Evolutionary conservation across 306 rosid species (phyloP), one percentile per base, ranked within the genome.

Genomic region (Rosa chinensis): DNA sequence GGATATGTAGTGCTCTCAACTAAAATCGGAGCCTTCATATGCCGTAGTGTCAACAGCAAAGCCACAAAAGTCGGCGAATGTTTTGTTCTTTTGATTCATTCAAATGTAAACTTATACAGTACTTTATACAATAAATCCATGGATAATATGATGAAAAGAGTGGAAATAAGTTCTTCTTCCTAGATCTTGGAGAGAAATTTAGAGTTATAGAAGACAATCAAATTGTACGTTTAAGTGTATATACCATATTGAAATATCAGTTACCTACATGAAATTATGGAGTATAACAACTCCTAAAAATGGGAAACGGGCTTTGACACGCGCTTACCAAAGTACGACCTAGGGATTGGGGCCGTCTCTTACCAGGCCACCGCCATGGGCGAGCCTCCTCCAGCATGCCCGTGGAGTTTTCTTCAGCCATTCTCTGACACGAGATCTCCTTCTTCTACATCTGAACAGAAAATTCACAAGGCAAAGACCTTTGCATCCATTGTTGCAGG

Each of bases 1-100:
- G 12, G 67, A 77, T 82, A 14, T 72, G 85, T 43, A 66, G 82
- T n/a, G 85, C 78, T 2, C 23, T 82, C 21, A 82, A 82, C 75
- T 82, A 49, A 78, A 55, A 16, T 4, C 55, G 45, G 69, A 64
- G 69, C 21, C 21, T 14, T 5, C 69, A 64, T 8, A 32, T 8
- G 7, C 10, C 42, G 4, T 25, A 53, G 16, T n/a, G 39, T 21
- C 17, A 67, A 43, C 17, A 68, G 6, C 13, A 10, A 43, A 43
- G 35, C 73, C 11, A 42, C 37, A 6, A n/a, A 20, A 25, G 14
- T 6, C 39, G 17, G 12, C 71, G 5, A 9, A 67, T 67, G 3
- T 39, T 49, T 20, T 67, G 49, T 20, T 67, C 11, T 2, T 20
- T 42, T 67, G 50, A 40, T 67, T 42, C 32, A 10, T 67, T 66